Evolutionary conservation across 208 protist species (phyloP).

Genomic region (Leishmania guyanensis): DNA sequence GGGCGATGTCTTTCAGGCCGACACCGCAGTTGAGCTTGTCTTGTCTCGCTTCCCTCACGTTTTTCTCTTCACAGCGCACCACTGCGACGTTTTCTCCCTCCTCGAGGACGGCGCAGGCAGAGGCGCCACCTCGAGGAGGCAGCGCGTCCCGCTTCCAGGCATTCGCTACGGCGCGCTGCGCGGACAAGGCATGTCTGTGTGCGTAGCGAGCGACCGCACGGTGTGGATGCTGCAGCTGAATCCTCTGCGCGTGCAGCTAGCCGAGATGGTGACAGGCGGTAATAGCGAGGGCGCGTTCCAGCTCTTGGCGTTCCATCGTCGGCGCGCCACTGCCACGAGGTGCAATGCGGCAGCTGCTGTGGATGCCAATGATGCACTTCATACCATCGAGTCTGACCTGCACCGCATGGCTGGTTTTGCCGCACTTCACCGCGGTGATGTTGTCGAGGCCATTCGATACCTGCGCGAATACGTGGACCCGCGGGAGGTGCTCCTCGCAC

Average conservation of each 20-base stretch:
- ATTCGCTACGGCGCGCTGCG: slow-evolving; percentile 49
- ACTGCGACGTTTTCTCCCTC: slow-evolving; percentile 71
- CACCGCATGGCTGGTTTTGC: slow-evolving; percentile 74
- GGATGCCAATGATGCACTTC: slow-evolving; percentile 15
- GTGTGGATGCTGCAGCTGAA: slow-evolving; percentile 69
- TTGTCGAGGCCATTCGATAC: slow-evolving; percentile 51
- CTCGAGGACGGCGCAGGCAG: slow-evolving; percentile 40
- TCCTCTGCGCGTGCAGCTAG: slow-evolving; percentile 63
- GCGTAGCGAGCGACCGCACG: slow-evolving; percentile 45
- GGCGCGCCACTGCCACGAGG: slow-evolving; percentile 10
- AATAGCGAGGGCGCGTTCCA: slow-evolving; percentile 70
- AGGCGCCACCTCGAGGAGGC: slow-evolving; percentile 18
- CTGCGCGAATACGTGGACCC: slow-evolving; percentile 69
- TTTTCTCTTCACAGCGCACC: slow-evolving; percentile 61
- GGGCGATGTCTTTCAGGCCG: slow-evolving; percentile 33
- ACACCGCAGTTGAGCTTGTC: slow-evolving; percentile 29
- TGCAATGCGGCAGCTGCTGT: background rate
- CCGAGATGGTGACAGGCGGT: slow-evolving; percentile 49
- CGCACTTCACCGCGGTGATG: slow-evolving; percentile 48
- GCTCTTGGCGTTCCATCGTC: slow-evolving; percentile 49
- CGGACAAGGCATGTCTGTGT: slow-evolving; percentile 50
- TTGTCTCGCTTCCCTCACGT: slow-evolving; percentile 66
- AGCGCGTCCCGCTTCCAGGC: slow-evolving; percentile 63
- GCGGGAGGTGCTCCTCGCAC: slow-evolving; percentile 59
- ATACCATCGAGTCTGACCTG: slow-evolving; percentile 59